Conservation (phyloP, 768 basidiomycete genomes). For the Hericium coralloides region DNA sequence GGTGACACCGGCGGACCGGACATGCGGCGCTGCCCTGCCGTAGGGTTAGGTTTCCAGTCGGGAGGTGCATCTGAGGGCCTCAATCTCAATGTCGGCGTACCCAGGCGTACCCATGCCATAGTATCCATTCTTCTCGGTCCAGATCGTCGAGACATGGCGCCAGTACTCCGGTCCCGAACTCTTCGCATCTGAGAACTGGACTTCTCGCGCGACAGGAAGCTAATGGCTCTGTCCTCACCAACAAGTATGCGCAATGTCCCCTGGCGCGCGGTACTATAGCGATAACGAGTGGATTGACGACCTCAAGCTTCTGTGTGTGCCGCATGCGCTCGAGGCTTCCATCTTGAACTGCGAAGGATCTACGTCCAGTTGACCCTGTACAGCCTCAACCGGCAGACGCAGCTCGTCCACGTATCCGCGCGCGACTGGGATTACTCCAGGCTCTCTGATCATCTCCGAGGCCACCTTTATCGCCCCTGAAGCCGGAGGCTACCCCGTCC, state of each 20-base stretch:
- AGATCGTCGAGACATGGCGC: conserved; percentile 98
- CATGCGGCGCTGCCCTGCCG: too few species aligned
- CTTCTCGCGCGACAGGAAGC: conserved; percentile 91
- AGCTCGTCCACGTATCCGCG: conserved; percentile 94
- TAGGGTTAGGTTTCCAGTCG: too few species aligned
- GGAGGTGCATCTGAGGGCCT: too few species aligned
- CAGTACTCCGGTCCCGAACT: conserved; percentile 97
- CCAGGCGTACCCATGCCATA: too few species aligned
- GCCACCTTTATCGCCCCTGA: too few species aligned
- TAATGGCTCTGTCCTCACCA: conserved; percentile 96
- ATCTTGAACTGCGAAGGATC: conserved; percentile 84
- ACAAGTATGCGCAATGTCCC: conserved; percentile 99
- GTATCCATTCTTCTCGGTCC: too few species aligned
- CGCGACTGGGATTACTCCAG: conserved; percentile 93
- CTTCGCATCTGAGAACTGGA: conserved; percentile 99
- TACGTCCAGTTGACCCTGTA: conserved; percentile 99
- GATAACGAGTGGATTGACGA: conserved; percentile 98
- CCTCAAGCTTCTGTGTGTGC: conserved; percentile 88
- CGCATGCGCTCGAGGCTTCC: conserved; percentile 94
- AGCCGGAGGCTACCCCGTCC: too few species aligned
- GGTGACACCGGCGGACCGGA: too few species aligned
- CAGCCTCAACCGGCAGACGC: conserved; percentile 68
- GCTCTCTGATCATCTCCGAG: too few species aligned
- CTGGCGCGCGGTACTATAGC: conserved; percentile 91
- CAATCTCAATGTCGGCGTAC: too few species aligned